phyloP scores from a whole-genome alignment of 345 rosid species.

The Gossypium turneri region DNA sequence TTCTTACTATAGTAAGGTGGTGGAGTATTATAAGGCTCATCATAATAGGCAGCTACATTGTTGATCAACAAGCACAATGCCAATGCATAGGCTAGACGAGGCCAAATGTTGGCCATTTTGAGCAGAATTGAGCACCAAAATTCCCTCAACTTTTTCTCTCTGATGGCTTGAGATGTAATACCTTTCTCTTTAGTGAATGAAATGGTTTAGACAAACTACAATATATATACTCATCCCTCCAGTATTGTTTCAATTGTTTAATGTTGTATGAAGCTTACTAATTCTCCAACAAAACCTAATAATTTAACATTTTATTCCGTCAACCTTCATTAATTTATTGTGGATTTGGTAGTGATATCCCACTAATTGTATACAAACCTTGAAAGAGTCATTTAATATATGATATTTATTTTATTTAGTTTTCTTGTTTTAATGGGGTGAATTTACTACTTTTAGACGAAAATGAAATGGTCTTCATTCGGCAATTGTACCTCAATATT shows the following conservation, averaged over 20 bases:
- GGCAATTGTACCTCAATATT: too few species aligned
- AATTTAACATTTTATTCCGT: too few species aligned
- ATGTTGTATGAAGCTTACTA: not conserved
- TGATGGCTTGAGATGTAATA: not conserved
- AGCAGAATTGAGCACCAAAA: not conserved
- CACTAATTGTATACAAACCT: not conserved
- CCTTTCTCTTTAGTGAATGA: not conserved
- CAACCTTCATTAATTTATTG: not conserved
- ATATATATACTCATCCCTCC: not conserved
- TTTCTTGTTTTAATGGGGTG: too few species aligned
- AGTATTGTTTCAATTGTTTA: not conserved
- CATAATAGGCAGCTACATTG: not conserved
- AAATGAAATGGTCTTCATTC: not conserved
- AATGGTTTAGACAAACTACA: not conserved
- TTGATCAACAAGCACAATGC: constrained; percentile 22
- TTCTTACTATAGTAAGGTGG: not conserved
- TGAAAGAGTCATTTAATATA: not conserved
- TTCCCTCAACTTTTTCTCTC: not conserved
- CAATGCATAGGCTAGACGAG: constrained; percentile 19
- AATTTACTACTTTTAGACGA: not conserved
- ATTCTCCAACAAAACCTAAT: not conserved
- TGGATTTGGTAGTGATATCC: not conserved
- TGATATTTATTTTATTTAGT: too few species aligned
- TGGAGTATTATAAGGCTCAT: not conserved
- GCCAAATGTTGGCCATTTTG: constrained; percentile 37